A percentile compares a stretch with the other conserved stretches of the same genome.
phyloP scores from a whole-genome alignment of 176 grass and related monocot species.

The Themeda triandra region DNA sequence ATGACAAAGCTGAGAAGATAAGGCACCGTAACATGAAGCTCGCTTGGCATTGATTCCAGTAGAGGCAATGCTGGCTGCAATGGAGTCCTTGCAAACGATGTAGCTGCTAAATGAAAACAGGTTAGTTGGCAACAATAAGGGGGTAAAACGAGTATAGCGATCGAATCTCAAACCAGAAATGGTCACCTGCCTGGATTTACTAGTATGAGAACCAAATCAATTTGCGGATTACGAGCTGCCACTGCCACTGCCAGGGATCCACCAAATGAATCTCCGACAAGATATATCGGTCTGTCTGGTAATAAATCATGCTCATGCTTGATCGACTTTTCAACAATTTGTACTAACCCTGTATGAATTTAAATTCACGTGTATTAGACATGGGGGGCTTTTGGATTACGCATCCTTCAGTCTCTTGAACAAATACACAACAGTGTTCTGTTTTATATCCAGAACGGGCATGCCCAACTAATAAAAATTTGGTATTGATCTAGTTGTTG shows the following conservation, averaged over 20 bases:
- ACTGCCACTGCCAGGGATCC: slow-evolving; percentile 73
- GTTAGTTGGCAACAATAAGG: slow-evolving; percentile 3
- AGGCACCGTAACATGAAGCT: slow-evolving; percentile 70
- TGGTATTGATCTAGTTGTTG: background rate
- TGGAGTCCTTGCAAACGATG: slow-evolving; percentile 71
- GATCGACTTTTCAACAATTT: slow-evolving; percentile 56
- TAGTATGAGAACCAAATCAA: slow-evolving; percentile 74
- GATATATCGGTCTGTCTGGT: slow-evolving; percentile 65
- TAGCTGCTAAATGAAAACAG: slow-evolving; percentile 46
- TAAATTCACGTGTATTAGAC: slow-evolving; percentile 1
- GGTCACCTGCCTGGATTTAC: slow-evolving; percentile 90
- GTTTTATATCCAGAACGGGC: background rate
- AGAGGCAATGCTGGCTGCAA: slow-evolving; percentile 71
- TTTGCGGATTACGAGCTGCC: slow-evolving; percentile 66
- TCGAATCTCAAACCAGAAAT: slow-evolving; percentile 9
- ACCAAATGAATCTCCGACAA: slow-evolving; percentile 79
- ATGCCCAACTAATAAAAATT: background rate
- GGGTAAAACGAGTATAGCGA: background rate
- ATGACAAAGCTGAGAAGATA: slow-evolving; percentile 89
- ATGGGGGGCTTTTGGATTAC: background rate
- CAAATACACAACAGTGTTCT: background rate
- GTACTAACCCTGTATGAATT: slow-evolving; percentile 45
- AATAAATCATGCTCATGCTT: slow-evolving; percentile 53
- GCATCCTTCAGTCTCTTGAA: background rate
- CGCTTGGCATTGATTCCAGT: slow-evolving; percentile 75